Evolutionary conservation across 176 grass and related monocot species (phyloP), one percentile per base, ranked within the genome.

Genomic region (Dendrocalamus sinicus): DNA sequence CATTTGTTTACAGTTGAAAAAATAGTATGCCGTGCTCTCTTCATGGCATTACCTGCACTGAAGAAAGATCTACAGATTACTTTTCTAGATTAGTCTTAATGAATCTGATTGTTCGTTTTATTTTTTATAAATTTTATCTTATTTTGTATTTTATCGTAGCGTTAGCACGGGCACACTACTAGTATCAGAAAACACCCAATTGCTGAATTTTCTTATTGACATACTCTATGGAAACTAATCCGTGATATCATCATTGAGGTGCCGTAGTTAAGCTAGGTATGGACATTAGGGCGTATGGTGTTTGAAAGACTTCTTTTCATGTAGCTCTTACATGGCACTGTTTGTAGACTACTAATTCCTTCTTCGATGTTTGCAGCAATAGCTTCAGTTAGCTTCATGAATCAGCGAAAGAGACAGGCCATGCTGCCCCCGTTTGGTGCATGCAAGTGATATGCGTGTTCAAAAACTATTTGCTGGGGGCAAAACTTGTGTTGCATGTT

Each of bases 151-250:
- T 28, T 28, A 28, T 28, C 28, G 28, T 28, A 28, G 28, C n/a
- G n/a, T n/a, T n/a, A n/a, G n/a, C n/a, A n/a, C n/a, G n/a, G n/a
- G n/a, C n/a, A n/a, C n/a, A n/a, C 28, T n/a, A n/a, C n/a, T n/a
- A n/a, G n/a, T 32, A 88, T 84, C 93, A 98, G 81, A 98, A 95
- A 88, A 87, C 87, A 39, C 81, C 91, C 35, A 52, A 75, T 84
- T 87, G 86, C 75, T 95, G 85, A 89, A 81, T 80, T 75, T 78
- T 37, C 57, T 80, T 69, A 8, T 30, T 6, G 1, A 24, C 40
- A 12, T 73, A 77, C 4, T 82, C 15, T 23, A 13, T 60, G 75
- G 67, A 23, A 73, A 43, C 23, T 79, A 7, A 68, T 16, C 70
- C 5, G 8, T 3, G 28, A 9, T 57, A 14, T 72, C 76, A 88